Evolutionary conservation across 805 yeast species (phyloP).

Genomic region (Metschnikowia amazonensis): DNA sequence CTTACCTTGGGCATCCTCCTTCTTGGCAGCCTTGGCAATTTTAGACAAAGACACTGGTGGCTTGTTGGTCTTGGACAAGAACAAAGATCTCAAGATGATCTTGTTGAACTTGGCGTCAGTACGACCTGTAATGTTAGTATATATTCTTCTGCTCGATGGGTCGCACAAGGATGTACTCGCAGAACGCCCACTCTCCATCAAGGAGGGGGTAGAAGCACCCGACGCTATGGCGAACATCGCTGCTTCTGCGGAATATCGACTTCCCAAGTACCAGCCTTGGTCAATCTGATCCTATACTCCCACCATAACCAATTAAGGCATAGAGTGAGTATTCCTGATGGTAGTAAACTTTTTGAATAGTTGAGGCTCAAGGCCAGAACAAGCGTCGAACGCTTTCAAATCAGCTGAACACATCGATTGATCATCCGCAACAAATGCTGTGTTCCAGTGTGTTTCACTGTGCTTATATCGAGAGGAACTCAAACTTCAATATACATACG

Average conservation of each 20-base stretch:
- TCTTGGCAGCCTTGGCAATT: constrained; percentile 77
- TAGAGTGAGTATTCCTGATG: not conserved
- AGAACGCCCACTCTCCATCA: constrained; percentile 14
- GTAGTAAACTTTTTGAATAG: constrained; percentile 1
- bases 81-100: constrained; percentile 88
- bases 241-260: not conserved
- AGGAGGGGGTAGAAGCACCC: constrained; percentile 1
- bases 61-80: constrained; percentile 98
- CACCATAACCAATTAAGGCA: not conserved
- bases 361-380: not conserved
- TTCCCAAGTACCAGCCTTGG: not conserved
- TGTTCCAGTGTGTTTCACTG: constrained; percentile 1
- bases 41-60: constrained; percentile 98
- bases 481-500: constrained; percentile 62
- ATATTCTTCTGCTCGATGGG: constrained; percentile 41
- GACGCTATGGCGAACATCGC: not conserved
- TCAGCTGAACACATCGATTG: not conserved
- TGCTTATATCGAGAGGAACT: constrained; percentile 3
- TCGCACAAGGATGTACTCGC: constrained; percentile 35
- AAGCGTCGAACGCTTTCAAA: not conserved
- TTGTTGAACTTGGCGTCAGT: constrained; percentile 99
- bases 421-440: not conserved
- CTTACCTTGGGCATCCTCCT: constrained; percentile 85
- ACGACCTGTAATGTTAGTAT: constrained; percentile 69
- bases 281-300: not conserved